These are phyloP conservation scores for Larix sibirica DNA, from an alignment of 83 land plant genomes.

Conservation along the genomic window DNA sequence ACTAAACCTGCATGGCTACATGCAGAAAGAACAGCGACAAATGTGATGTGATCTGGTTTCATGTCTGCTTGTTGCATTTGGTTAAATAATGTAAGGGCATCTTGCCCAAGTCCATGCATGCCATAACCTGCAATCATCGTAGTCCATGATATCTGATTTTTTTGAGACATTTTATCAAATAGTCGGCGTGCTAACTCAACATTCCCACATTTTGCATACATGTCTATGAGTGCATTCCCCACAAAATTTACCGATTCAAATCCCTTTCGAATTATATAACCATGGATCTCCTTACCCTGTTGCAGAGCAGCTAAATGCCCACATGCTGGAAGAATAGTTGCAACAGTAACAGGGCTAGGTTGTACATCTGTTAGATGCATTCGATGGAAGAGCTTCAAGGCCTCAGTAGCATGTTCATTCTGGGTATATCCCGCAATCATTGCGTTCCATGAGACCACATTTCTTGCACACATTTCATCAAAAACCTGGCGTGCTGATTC, in stretches of 20 bases:
- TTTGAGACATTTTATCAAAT: background rate
- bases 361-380: background rate
- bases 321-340: constrained; percentile 11
- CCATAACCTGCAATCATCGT: background rate
- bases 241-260: constrained; percentile 5
- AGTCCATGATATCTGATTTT: constrained; percentile 6
- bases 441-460: constrained; percentile 14
- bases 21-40: background rate
- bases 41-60: constrained; percentile 11
- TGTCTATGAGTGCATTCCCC: constrained; percentile 1
- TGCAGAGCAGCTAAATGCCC: constrained; percentile 6
- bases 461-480: constrained; percentile 31
- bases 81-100: background rate
- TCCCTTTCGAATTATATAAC: background rate
- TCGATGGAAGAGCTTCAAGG: background rate
- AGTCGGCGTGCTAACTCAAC: background rate
- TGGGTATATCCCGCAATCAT: background rate
- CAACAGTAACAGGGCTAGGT: background rate
- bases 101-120: background rate
- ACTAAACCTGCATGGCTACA: constrained; percentile 13
- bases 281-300: constrained; percentile 6
- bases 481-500: constrained; percentile 43
- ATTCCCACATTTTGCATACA: constrained; percentile 14
- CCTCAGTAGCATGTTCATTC: background rate
- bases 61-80: constrained; percentile 3